These are phyloP conservation scores for Petrea volubilis DNA, from an alignment of 257 asterid species.

Conservation along the genomic window DNA sequence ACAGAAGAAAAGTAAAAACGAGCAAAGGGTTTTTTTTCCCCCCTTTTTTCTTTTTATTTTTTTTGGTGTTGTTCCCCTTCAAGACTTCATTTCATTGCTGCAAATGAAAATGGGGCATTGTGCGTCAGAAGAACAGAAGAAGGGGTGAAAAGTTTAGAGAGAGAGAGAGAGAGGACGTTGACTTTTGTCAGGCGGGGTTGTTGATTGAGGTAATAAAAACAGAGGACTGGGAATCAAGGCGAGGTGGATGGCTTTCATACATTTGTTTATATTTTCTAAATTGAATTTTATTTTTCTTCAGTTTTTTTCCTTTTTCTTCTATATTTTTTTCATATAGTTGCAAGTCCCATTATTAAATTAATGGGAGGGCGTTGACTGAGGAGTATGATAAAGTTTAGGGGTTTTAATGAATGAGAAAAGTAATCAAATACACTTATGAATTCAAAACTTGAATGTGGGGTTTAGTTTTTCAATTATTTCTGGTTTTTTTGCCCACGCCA, in stretches of 20 bases:
- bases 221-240: conserved; percentile 36
- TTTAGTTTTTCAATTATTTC: background rate
- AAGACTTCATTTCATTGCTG: conserved; percentile 16
- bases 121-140: background rate
- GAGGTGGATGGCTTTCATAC: conserved; percentile 31
- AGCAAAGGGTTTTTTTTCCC: background rate
- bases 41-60: too few relatives aligned
- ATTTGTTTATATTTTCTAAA: conserved; percentile 18
- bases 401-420: conserved; percentile 1
- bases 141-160: conserved; percentile 10
- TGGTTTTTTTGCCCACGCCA: background rate
- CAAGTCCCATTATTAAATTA: background rate
- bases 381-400: background rate
- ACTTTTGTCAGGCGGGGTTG: conserved; percentile 44
- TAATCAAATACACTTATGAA: background rate
- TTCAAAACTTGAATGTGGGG: conserved; percentile 6
- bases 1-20: background rate
- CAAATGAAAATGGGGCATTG: conserved; percentile 24
- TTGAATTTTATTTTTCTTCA: background rate
- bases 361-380: conserved; percentile 11
- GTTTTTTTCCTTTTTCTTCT: background rate
- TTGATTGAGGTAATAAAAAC: conserved; percentile 58
- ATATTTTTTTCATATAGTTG: background rate
- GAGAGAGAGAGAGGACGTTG: conserved; percentile 49
- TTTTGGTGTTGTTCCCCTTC: too few relatives aligned